Conservation (phyloP, 352 stramenopile species). For the Phytopythium litorale region DNA sequence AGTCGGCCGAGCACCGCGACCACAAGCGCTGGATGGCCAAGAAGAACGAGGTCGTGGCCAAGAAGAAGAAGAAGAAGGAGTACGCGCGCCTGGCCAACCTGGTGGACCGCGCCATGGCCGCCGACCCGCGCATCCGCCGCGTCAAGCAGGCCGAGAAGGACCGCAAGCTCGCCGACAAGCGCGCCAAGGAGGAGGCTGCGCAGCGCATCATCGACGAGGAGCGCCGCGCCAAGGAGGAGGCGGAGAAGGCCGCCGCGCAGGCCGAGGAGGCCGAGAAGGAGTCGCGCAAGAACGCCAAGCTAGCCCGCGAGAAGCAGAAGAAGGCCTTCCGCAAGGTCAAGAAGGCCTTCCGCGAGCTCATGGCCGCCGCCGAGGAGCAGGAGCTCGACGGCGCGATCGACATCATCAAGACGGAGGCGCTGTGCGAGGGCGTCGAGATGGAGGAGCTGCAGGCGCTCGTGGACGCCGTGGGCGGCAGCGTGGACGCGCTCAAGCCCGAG, state of each 20-base stretch:
- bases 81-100: constrained; percentile 77
- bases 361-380: constrained; percentile 57
- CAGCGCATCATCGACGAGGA: constrained; percentile 69
- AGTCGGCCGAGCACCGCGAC: constrained; percentile 79
- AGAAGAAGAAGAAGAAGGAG: constrained; percentile 90
- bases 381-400: constrained; percentile 53
- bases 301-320: constrained; percentile 82
- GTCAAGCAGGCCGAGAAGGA: constrained; percentile 86
- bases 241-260: constrained; percentile 37
- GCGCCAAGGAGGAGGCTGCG: constrained; percentile 68
- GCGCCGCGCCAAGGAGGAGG: constrained; percentile 57
- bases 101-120: constrained; percentile 71
- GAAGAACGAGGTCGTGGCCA: constrained; percentile 80
- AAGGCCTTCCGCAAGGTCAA: constrained; percentile 82
- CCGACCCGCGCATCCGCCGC: constrained; percentile 71
- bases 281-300: constrained; percentile 64
- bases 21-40: constrained; percentile 88
- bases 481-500: constrained; percentile 17
- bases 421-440: constrained; percentile 71
- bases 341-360: constrained; percentile 81
- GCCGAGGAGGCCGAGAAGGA: constrained; percentile 70
- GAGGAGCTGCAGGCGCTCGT: constrained; percentile 38
- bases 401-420: constrained; percentile 67
- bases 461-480: constrained; percentile 26
- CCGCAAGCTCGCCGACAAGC: constrained; percentile 71